phyloP scores from a whole-genome alignment of 1,284 basidiomycete species.

The Anthracocystis panici-leucophaei region DNA sequence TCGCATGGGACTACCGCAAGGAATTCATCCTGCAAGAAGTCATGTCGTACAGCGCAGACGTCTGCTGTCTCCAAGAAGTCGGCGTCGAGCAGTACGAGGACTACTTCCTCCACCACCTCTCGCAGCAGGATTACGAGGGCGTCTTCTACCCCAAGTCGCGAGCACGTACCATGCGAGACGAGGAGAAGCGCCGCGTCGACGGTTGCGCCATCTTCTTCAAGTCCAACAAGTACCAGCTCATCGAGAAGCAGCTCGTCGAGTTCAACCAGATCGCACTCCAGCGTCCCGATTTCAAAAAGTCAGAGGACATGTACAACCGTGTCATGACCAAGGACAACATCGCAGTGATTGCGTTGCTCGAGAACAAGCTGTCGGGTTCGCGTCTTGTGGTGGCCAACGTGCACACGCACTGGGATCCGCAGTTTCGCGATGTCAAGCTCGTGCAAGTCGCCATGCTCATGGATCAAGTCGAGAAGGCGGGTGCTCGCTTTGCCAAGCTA shows the following conservation, averaged over 20 bases:
- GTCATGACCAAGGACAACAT: slow-evolving; percentile 96
- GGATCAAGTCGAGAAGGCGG: slow-evolving; percentile 92
- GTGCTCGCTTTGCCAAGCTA: slow-evolving; percentile 84
- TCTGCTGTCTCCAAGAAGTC: slow-evolving; percentile 91
- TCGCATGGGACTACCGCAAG: slow-evolving; percentile 94
- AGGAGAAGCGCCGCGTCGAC: slow-evolving; percentile 89
- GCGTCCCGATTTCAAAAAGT: slow-evolving; percentile 94
- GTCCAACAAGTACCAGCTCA: slow-evolving; percentile 83
- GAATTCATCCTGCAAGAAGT: slow-evolving; percentile 90
- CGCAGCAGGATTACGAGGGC: slow-evolving; percentile 86
- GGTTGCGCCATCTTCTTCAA: slow-evolving; percentile 98
- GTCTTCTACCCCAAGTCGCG: slow-evolving; percentile 93
- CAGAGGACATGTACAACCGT: slow-evolving; percentile 99
- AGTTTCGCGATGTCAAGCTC: slow-evolving; percentile 95
- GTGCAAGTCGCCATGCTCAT: slow-evolving; percentile 92
- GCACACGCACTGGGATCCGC: slow-evolving; percentile 94
- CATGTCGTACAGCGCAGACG: slow-evolving; percentile 84
- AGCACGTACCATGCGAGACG: slow-evolving; percentile 90
- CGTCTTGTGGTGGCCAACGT: slow-evolving; percentile 89
- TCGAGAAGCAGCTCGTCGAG: slow-evolving; percentile 94
- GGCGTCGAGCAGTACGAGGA: slow-evolving; percentile 94
- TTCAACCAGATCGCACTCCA: slow-evolving; percentile 94
- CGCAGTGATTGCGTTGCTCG: slow-evolving; percentile 86
- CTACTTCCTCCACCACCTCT: slow-evolving; percentile 84
- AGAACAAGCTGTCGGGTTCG: slow-evolving; percentile 86